Evolutionary conservation across 352 stramenopile species (phyloP), one percentile per base, ranked within the genome.

Genomic region (Phytophthora parvispora): DNA sequence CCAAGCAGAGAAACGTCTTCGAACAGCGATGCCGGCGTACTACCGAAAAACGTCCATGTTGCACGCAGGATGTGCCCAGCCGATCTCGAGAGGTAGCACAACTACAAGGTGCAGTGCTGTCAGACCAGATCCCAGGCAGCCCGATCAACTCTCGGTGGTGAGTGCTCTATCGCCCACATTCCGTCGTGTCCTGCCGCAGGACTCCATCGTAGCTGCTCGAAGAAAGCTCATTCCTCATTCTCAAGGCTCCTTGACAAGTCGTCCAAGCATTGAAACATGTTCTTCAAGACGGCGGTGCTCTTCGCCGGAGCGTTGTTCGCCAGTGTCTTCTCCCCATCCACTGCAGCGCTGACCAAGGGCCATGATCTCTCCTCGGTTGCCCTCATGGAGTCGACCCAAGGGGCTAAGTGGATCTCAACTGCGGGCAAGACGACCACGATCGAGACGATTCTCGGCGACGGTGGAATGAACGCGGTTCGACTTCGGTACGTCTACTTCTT

Each of bases 301-400:
- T 32, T 73, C 32, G 62, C 34, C 16, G 27, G 47, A 8, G 50
- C 28, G 6, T 60, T 47, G 27, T 12, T 57, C 47, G 54, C 67
- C 1, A 51, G 61, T 25, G 50, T 50, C 2, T 67, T 71, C 20
- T 38, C 6, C 27, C 43, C 48, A 18, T 47, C 49, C 29, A 22
- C 40, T 25, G 66, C 63, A 2, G 61, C 61, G 10, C 32, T 82
- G 47, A 69, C 48, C 20, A 78, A 79, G 29, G 74, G 74, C 27
- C 70, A 82, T 18, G 74, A 82, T 27, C 64, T 82, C 54, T 82
- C 74, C 15, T 82, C 71, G 4, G 63, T 57, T 15, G 62, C 42
- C 0, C 45, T 82, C 40, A 82, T 82, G 74, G 74, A 82, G 43
- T 66, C 67, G 15, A 13, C 53, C 2, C 29, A 79, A 64, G 64